Conservation (phyloP, 768 basidiomycete genomes). For the Fomitopsis pulvina region DNA sequence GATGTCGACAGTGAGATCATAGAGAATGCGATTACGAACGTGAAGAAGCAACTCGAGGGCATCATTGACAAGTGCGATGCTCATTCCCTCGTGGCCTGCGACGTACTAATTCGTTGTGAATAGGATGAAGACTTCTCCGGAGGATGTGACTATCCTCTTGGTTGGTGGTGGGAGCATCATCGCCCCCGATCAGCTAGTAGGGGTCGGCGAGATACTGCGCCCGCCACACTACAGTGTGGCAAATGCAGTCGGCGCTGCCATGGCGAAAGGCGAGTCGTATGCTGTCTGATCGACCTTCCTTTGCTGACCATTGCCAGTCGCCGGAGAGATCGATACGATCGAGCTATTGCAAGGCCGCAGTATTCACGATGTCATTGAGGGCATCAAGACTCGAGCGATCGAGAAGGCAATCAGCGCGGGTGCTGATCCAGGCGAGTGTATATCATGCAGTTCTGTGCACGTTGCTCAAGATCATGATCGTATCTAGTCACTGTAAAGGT, state of each 20-base stretch:
- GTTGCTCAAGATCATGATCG: slow-evolving; percentile 35
- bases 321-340: slow-evolving; percentile 30
- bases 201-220: slow-evolving; percentile 43
- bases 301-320: slow-evolving; percentile 13
- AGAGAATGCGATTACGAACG: slow-evolving; percentile 30
- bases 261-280: slow-evolving; percentile 18
- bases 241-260: slow-evolving; percentile 56
- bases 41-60: slow-evolving; percentile 38
- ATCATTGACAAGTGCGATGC: slow-evolving; percentile 36
- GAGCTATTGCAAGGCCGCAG: slow-evolving; percentile 25
- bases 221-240: slow-evolving; percentile 50
- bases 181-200: slow-evolving; percentile 41
- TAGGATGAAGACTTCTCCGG: slow-evolving; percentile 57
- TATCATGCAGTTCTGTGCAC: slow-evolving; percentile 17
- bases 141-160: slow-evolving; percentile 49
- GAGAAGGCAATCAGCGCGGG: slow-evolving; percentile 27
- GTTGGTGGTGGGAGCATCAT: slow-evolving; percentile 65
- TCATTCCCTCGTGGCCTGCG: neutral
- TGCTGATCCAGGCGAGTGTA: slow-evolving; percentile 26
- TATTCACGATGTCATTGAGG: slow-evolving; percentile 26
- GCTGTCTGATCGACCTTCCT: neutral
- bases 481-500: slow-evolving; percentile 34
- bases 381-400: slow-evolving; percentile 25
- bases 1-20: slow-evolving; percentile 19
- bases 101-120: neutral